Percentiles rank a stretch among this genome's conserved stretches.
Conservation (phyloP, 768 basidiomycete genomes). For the Macrolepiota albuminosa region DNA sequence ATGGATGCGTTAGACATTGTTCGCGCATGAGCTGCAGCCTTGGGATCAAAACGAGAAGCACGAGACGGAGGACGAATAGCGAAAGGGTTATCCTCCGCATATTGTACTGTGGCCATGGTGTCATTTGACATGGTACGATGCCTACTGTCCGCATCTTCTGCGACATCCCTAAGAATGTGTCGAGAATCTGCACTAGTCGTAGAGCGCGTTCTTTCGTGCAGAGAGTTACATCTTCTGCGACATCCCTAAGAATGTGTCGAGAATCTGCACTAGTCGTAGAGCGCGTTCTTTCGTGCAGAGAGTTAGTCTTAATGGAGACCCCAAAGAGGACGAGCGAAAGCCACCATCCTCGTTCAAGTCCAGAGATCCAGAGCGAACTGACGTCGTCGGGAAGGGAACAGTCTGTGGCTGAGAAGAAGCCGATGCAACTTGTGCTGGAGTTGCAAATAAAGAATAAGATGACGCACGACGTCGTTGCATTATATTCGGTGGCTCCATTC, state of each 20-base stretch:
- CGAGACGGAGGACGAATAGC: conserved; percentile 60
- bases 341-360: conserved; percentile 8
- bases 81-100: conserved; percentile 60
- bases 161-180: conserved; percentile 33
- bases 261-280: conserved; percentile 52
- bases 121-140: conserved; percentile 36
- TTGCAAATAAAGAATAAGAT: conserved; percentile 43
- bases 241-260: conserved; percentile 35
- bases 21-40: conserved; percentile 51
- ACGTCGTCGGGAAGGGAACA: conserved; percentile 62
- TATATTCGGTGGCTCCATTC: conserved; percentile 36
- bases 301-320: conserved; percentile 13
- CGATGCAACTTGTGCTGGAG: conserved; percentile 15
- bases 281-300: conserved; percentile 37
- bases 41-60: conserved; percentile 80
- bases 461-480: conserved; percentile 47
- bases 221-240: conserved; percentile 14
- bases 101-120: conserved; percentile 37
- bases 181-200: conserved; percentile 47
- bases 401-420: conserved; percentile 30
- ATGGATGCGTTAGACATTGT: conserved; percentile 62
- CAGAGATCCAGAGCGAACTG: conserved; percentile 47
- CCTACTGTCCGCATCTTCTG: conserved; percentile 18
- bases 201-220: conserved; percentile 46
- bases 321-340: conserved; percentile 6